Evolutionary conservation across 2,329 filamentous ascomycete genomes (phyloP), one percentile per base, ranked within the genome.

Genomic region (Diplodia sapinea): DNA sequence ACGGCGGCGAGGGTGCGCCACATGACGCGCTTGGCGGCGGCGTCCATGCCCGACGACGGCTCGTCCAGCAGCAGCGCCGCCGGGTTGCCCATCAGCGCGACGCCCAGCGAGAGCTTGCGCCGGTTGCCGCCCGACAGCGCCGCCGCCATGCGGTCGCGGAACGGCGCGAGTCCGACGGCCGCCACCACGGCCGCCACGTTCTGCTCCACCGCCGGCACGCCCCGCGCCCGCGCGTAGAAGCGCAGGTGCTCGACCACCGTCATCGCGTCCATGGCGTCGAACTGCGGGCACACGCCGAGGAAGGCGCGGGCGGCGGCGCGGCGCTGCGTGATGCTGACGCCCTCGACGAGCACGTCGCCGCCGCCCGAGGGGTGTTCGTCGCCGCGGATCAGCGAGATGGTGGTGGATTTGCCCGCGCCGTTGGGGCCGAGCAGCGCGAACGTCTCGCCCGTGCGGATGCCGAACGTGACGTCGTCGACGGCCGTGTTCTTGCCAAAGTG

Each of bases 41-140:
- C 93, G 73, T 98, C 94, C 82, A 97, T 91, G 0, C 94, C 93
- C 0, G 90, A 93, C 0, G 88, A 91, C 0, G 94, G 94, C 76
- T 97, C 94, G 74, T 98, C 94, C 1, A 97, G 88, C 0, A 97
- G 84, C 0, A 98, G 82, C 0, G 97, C 93, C 0, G 89, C 88
- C 0, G 94, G 94, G 73, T 97, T 96, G 4, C 94, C 94, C 86
- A 97, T 96, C 1, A 98, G 82, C 0, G 94, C 94, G 66, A 97
- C 96, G 3, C 91, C 94, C 0, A 97, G 85, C 20, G 88, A 92
- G 1, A 98, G 82, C 79, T 97, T 98, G n/a, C 94, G 86, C 81
- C 96, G 96, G 81, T 97, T 97, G 36, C 94, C 94, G 9, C 94
- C 94, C 0, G 91, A 94, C 0, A 97, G 85, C 55, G 91, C 90